Evolutionary conservation across 2,329 filamentous ascomycete species (phyloP).

Genomic region (Botryotinia narcissicola): DNA sequence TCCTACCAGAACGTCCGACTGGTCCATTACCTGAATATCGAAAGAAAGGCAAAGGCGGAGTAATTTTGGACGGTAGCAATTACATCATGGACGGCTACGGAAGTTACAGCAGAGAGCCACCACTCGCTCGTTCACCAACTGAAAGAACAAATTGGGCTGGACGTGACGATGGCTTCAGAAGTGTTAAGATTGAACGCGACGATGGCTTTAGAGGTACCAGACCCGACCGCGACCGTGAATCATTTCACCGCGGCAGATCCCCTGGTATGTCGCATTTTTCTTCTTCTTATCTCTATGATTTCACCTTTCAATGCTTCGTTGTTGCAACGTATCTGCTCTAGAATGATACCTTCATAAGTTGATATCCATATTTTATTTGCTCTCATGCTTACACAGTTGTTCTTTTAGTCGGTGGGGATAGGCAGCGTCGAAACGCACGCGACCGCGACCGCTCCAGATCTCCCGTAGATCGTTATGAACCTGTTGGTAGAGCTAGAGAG

Average conservation of each 20-base stretch:
- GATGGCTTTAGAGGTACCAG: slow-evolving; percentile 27
- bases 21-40: slow-evolving; percentile 8
- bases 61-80: slow-evolving; percentile 20
- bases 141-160: slow-evolving; percentile 39
- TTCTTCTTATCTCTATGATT: neutral
- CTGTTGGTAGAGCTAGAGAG: slow-evolving; percentile 51
- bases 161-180: slow-evolving; percentile 30
- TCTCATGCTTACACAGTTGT: slow-evolving; percentile 12
- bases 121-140: slow-evolving; percentile 37
- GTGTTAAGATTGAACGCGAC: slow-evolving; percentile 31
- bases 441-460: slow-evolving; percentile 67
- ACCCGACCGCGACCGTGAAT: slow-evolving; percentile 51
- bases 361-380: slow-evolving; percentile 30
- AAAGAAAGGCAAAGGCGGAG: slow-evolving; percentile 12
- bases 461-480: slow-evolving; percentile 74
- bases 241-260: slow-evolving; percentile 65
- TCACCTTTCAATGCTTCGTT: neutral
- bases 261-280: slow-evolving; percentile 57
- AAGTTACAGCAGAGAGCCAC: slow-evolving; percentile 36
- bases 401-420: slow-evolving; percentile 50
- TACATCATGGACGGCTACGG: slow-evolving; percentile 35
- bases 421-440: slow-evolving; percentile 49
- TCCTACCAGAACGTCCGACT: slow-evolving; percentile 22
- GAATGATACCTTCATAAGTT: slow-evolving; percentile 1
- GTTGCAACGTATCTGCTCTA: neutral